Evolutionary conservation across 192 early-diverging fungal species (phyloP).

Genomic region (Linnemannia zychae): DNA sequence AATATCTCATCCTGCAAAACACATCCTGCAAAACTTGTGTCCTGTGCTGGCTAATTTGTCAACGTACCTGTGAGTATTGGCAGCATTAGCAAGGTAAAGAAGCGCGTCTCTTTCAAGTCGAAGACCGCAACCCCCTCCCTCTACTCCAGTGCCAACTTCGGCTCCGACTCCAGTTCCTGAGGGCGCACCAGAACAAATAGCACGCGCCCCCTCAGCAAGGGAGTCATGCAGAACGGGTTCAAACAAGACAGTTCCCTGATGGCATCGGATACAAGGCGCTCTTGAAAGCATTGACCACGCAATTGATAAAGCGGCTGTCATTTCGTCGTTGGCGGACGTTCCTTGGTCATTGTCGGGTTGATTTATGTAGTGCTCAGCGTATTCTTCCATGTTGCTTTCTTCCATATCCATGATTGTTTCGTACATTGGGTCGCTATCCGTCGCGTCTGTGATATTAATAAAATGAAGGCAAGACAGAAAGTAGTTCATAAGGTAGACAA

Average conservation of each 20-base stretch:
- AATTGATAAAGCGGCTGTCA: conserved; percentile 45
- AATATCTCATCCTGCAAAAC: no score
- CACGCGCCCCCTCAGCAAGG: conserved; percentile 5
- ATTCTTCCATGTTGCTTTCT: conserved; percentile 28
- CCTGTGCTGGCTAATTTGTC: not conserved
- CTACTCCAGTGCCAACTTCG: no score
- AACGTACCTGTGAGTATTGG: conserved; percentile 28
- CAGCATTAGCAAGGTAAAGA: conserved; percentile 27
- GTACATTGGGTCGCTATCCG: conserved; percentile 42
- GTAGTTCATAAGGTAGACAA: not conserved
- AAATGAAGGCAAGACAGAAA: conserved; percentile 9
- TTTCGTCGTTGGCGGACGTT: conserved; percentile 38
- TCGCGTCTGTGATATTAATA: conserved; percentile 3
- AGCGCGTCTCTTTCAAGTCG: conserved; percentile 28
- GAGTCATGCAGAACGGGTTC: conserved; percentile 4
- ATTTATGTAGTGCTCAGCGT: conserved; percentile 32
- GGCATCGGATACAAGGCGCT: conserved; percentile 34
- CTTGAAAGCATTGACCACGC: conserved; percentile 21
- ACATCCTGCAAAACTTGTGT: no score
- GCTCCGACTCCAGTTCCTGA: not conserved
- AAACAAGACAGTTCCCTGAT: conserved; percentile 15
- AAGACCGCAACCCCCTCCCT: conserved; percentile 15
- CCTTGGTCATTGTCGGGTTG: not conserved
- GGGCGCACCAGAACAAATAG: conserved; percentile 1
- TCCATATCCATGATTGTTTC: conserved; percentile 39